A percentile compares a stretch with the other conserved stretches of the same genome.
Conservation (phyloP, 768 basidiomycete species). For the Leccinum olivaceopallidum region DNA sequence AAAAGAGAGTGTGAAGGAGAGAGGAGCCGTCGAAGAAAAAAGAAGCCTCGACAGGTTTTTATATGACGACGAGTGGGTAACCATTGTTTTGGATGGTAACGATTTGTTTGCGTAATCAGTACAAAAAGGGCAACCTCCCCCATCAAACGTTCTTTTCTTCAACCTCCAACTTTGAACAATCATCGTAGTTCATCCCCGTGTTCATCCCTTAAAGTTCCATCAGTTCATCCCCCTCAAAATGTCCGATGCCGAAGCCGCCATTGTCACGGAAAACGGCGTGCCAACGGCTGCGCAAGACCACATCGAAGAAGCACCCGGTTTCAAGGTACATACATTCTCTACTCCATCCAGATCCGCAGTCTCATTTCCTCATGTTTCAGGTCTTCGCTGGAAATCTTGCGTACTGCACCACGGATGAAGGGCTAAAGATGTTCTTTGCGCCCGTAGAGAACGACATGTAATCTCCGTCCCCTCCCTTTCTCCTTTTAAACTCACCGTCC, state of each 20-base stretch:
- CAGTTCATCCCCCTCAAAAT: conserved; percentile 62
- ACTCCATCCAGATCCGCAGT: conserved; percentile 18
- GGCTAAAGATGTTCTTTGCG: conserved; percentile 92
- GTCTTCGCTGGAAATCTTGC: conserved; percentile 96
- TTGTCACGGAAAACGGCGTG: conserved; percentile 81
- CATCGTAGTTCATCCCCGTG: conserved; percentile 59
- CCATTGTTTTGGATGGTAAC: too few species aligned
- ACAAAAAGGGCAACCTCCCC: conserved; percentile 40
- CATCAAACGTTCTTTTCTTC: conserved; percentile 45
- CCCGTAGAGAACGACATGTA: conserved; percentile 88
- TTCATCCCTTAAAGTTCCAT: conserved; percentile 50
- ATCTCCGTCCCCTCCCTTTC: conserved; percentile 33
- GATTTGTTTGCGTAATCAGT: conserved; percentile 31
- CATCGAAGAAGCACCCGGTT: conserved; percentile 71
- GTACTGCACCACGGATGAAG: conserved; percentile 91
- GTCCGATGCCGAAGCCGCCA: conserved; percentile 91
- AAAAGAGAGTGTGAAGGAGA: conserved; percentile 3
- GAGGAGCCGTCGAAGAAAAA: too few species aligned
- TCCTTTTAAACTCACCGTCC: conserved; percentile 14
- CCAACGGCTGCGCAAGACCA: conserved; percentile 73
- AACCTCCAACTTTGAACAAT: conserved; percentile 81
- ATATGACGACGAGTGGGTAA: too few species aligned
- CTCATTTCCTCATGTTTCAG: conserved; percentile 39
- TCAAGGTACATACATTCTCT: conserved; percentile 57
- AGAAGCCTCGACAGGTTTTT: too few species aligned